Percentiles rank a stretch among this genome's conserved stretches.
phyloP scores from a whole-genome alignment of 1,284 basidiomycete genomes.

The Cutaneotrichosporon spelunceum region DNA sequence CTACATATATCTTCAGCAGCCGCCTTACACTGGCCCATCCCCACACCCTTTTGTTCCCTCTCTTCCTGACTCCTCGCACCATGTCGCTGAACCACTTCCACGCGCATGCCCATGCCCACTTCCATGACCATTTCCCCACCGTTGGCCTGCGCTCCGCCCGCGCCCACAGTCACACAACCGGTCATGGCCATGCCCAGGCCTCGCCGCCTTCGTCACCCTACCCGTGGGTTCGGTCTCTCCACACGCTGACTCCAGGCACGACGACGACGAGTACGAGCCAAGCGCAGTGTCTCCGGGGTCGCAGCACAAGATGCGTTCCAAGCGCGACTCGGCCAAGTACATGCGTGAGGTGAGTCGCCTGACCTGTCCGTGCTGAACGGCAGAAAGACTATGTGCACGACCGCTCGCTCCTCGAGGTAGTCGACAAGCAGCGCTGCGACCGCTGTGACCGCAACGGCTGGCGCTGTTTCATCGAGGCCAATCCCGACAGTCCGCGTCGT shows the following conservation, averaged over 20 bases:
- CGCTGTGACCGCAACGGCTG: constrained; percentile 21
- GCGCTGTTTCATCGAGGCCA: constrained; percentile 20
- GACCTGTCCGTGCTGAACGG: not conserved
- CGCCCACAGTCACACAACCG: not conserved
- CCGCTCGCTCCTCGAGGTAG: constrained; percentile 17
- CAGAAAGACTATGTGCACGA: constrained; percentile 16
- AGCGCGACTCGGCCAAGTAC: constrained; percentile 23
- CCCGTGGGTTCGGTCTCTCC: not conserved
- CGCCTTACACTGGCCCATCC: not conserved
- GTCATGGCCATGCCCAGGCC: not conserved
- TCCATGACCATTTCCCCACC: not conserved
- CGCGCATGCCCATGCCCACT: not conserved
- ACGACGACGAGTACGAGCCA: constrained; percentile 6
- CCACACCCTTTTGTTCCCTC: not conserved
- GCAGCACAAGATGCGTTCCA: constrained; percentile 12
- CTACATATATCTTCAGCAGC: not conserved
- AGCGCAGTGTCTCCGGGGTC: not conserved
- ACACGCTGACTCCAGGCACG: not conserved
- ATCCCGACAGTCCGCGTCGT: constrained; percentile 16
- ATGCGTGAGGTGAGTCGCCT: constrained; percentile 18
- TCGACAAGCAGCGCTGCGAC: constrained; percentile 10
- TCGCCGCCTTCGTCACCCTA: not conserved
- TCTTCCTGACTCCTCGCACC: not conserved
- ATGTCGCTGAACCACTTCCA: not conserved
- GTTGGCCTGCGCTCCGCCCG: not conserved